Base-by-base conservation (phyloP, 73 alveolate species). In the Paramecium biaurelia region DNA sequence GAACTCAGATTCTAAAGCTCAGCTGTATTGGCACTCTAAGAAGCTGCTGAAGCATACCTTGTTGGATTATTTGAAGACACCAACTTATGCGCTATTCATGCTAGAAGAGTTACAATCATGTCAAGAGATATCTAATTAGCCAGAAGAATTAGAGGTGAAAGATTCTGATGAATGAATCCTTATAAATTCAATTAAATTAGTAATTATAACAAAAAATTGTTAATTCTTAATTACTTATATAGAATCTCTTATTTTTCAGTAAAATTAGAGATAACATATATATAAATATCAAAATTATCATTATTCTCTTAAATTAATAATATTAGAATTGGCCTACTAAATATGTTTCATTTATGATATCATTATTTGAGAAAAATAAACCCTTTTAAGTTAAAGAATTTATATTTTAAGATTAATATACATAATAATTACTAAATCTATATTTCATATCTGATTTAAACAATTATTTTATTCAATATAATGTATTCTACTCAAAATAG, bases 21-120 rank as follows among this genome's bases (percentile, higher is more conserved):
- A 82, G 99, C 99, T 43, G 95, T 97, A 12, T 89, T 96, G 57
- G 99, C 99, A 59, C 93, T 97, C 24, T 97, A 97, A 85, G 99
- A 96, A 92, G 99, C 99, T 30, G 93, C 98, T 94, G 99, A 97
- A 92, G 97, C 98, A 32, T 97, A 96, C 93, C 86, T 97, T 92
- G 99, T 97, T 57, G 98, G 98, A 41, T 84, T 95, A 76, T 96
- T 97, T 93, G 99, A 96, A 93, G 99, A 97, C 92, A 96, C 99
- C 47, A 97, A 97, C 96, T 85, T 97, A 28, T 97, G 99, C 93
- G 99, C 99, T 87, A 97, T 97, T 95, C 99, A 97, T 85, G 99
- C 99, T 47, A 97, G 98, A 95, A 96, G 99, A 92, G 99, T 97
- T 56, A 97, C 99, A 34, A 97, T 97, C 84, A 97, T 97, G 99